Evolutionary conservation across 805 yeast genomes (phyloP).

Genomic region (Lipomyces sp.): DNA sequence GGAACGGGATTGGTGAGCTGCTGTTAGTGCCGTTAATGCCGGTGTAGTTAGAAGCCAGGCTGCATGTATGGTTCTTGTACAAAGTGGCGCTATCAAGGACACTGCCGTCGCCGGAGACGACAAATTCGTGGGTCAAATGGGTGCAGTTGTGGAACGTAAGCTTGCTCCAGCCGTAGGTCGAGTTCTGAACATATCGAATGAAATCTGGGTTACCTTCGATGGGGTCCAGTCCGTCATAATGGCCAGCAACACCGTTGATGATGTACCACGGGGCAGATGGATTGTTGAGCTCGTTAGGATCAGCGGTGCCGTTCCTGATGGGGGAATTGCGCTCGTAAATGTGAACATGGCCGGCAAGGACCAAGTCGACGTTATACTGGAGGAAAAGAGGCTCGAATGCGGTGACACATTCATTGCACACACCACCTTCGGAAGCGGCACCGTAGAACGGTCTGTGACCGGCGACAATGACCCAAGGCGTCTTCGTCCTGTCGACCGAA

Average conservation of each 20-base stretch:
- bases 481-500: conserved; percentile 39
- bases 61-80: conserved; percentile 31
- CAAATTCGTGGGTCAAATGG: conserved; percentile 42
- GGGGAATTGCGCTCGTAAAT: conserved; percentile 40
- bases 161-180: conserved; percentile 42
- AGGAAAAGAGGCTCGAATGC: conserved; percentile 40
- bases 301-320: conserved; percentile 29
- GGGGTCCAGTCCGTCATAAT: conserved; percentile 41
- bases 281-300: conserved; percentile 40
- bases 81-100: conserved; percentile 40
- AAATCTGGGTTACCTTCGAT: not conserved
- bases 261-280: conserved; percentile 43
- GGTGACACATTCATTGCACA: conserved; percentile 27
- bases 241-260: conserved; percentile 42
- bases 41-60: conserved; percentile 7
- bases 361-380: conserved; percentile 40
- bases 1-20: conserved; percentile 4
- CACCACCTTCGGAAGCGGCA: conserved; percentile 39
- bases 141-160: conserved; percentile 42
- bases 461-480: conserved; percentile 43
- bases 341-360: conserved; percentile 41
- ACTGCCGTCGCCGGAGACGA: conserved; percentile 38
- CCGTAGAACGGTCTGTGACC: conserved; percentile 44
- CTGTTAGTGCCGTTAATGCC: conserved; percentile 10
- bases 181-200: conserved; percentile 7